Evolutionary conservation across 2,329 filamentous ascomycete species (phyloP).

Genomic region (Exserohilum turcica): DNA sequence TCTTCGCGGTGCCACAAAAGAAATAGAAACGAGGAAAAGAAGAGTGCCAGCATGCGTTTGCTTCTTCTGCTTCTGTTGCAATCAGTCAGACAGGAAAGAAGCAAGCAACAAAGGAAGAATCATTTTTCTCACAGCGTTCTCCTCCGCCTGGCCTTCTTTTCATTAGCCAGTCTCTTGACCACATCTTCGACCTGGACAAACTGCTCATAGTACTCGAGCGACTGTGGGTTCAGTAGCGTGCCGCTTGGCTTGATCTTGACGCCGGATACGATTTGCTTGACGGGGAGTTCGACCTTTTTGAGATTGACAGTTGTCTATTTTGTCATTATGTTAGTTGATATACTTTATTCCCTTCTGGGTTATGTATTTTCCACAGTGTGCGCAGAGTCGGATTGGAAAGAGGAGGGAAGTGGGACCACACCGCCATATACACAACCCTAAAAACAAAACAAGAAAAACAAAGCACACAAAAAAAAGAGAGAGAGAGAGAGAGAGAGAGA

Average conservation of each 20-base stretch:
- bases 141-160: conserved; percentile 14
- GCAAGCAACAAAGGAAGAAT: background rate
- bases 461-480: conserved; percentile 59
- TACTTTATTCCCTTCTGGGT: background rate
- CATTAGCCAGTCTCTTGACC: conserved; percentile 31
- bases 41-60: background rate
- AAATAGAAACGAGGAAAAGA: too few species aligned
- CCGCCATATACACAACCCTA: too few species aligned
- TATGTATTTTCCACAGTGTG: too few species aligned
- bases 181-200: conserved; percentile 74
- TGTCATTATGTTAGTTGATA: background rate
- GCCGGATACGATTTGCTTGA: conserved; percentile 83
- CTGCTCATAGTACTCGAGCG: conserved; percentile 77
- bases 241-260: conserved; percentile 75
- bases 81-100: too few species aligned
- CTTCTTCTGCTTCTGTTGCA: background rate
- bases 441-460: too few species aligned
- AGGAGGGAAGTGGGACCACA: background rate
- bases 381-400: too few species aligned
- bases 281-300: conserved; percentile 83
- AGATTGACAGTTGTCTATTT: conserved; percentile 77
- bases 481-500: background rate
- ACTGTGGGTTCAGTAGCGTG: conserved; percentile 76
- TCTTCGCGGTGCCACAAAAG: too few species aligned
- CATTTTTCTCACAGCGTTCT: conserved; percentile 6